Evolutionary conservation across 2,329 filamentous ascomycete genomes (phyloP).

Genomic region (Claviceps sp.): DNA sequence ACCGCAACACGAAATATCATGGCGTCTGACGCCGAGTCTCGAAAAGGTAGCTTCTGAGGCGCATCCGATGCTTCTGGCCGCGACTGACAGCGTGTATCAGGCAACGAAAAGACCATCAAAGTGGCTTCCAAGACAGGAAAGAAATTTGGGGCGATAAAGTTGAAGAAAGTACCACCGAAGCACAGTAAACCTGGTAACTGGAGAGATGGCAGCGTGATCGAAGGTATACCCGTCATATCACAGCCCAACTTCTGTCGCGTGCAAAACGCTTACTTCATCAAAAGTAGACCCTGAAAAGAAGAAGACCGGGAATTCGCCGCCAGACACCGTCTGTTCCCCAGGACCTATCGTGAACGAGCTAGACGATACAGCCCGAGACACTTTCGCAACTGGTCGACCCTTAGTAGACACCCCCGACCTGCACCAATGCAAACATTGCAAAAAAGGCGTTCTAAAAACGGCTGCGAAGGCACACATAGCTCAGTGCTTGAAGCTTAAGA

Average conservation of each 20-base stretch:
- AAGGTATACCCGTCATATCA: constrained; percentile 31
- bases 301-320: constrained; percentile 29
- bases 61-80: background rate
- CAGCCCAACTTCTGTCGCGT: background rate
- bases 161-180: constrained; percentile 51
- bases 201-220: constrained; percentile 51
- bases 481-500: constrained; percentile 73
- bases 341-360: constrained; percentile 51
- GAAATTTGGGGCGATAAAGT: constrained; percentile 41
- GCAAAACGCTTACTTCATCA: background rate
- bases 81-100: constrained; percentile 1
- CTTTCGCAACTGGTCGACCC: constrained; percentile 70
- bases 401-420: constrained; percentile 69
- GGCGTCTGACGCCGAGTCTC: constrained; percentile 12
- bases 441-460: constrained; percentile 68
- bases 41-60: constrained; percentile 15
- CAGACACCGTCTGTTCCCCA: constrained; percentile 32
- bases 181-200: constrained; percentile 56
- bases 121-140: constrained; percentile 43
- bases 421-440: constrained; percentile 87
- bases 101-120: constrained; percentile 43
- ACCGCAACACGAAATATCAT: constrained; percentile 5
- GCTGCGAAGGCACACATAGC: constrained; percentile 69
- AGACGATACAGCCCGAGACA: constrained; percentile 62
- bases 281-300: constrained; percentile 32